Base-by-base conservation (phyloP, 345 rosid species). In the Turritis glabra region DNA sequence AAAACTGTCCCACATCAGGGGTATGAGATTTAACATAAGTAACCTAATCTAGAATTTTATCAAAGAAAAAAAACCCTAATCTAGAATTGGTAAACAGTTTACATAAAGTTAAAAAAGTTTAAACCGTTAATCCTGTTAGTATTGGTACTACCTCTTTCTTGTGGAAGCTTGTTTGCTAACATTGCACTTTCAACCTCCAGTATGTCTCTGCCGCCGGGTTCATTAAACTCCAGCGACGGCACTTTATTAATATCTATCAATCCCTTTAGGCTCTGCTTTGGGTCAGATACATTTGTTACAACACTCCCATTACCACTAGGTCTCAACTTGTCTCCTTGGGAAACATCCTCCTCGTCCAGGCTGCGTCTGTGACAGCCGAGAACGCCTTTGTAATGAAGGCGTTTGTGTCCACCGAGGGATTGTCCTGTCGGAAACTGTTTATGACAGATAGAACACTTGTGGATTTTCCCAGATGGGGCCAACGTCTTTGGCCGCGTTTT, bases 371-470 rank as follows among this genome's bases (percentile, higher is more conserved):
- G 9, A 21, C n/a, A n/a, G n/a, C 44, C 69, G 5, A 65, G 58
- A 18, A 71, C 77, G 15, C 94, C 94, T 60, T 89, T 89, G 66
- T 15, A 90, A 85, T 89, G 96, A 53, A 92, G 75, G 7, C 97
- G 86, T 74, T 89, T 93, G 84, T 93, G 97, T 5, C 97, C 96
- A 8, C 98, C 98, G 7, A 93, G 70, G 14, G 97, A 92, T 79
- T 88, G 97, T 30, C 97, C 94, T 0, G 94, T 86, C 2, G 92
- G 82, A 43, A 93, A 93, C 22, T 64, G 25, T 77, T 60, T 81
- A 75, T 86, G 86, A 69, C 98, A 91, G 64, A 88, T 86, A 25
- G 92, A 82, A 57, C 98, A 91, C 87, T 93, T 81, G 64, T 91
- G 96, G 33, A 73, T 48, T 83, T 79, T 88, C 2, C 80, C 88